A percentile compares a stretch with the other conserved stretches of the same genome.
These are phyloP conservation scores for Metarhizium brunneum DNA, from an alignment of 2,329 filamentous ascomycete species.

Conservation along the genomic window DNA sequence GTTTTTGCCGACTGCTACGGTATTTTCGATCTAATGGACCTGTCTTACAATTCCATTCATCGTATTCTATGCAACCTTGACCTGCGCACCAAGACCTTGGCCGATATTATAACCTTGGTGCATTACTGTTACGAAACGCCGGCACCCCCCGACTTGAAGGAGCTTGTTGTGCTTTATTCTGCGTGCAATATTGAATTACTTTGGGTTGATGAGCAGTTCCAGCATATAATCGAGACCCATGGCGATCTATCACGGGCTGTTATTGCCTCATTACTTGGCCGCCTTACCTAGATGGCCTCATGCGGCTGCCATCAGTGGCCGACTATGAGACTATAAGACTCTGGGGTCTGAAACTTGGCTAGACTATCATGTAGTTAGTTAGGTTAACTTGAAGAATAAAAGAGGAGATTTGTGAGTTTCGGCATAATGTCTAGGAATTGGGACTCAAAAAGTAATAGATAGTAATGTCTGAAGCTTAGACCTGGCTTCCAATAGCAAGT, in stretches of 20 bases:
- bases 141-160: conserved; percentile 2
- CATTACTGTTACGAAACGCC: conserved; percentile 5
- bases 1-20: conserved; percentile 9
- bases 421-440: too few relatives aligned
- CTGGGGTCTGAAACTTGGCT: too few relatives aligned
- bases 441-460: too few relatives aligned
- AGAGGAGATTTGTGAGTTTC: too few relatives aligned
- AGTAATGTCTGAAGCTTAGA: too few relatives aligned
- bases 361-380: too few relatives aligned
- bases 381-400: too few relatives aligned
- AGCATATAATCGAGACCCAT: conserved; percentile 4
- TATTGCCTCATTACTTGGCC: neutral
- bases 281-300: neutral
- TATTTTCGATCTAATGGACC: conserved; percentile 3
- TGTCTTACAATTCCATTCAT: conserved; percentile 6
- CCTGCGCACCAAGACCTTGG: neutral
- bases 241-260: conserved; percentile 3
- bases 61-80: neutral
- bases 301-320: too few relatives aligned
- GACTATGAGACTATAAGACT: too few relatives aligned
- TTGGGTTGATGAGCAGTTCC: conserved; percentile 7
- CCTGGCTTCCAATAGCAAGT: too few relatives aligned
- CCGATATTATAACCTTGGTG: conserved; percentile 4
- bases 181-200: conserved; percentile 7
- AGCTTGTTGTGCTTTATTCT: conserved; percentile 5